A percentile compares a stretch with the other conserved stretches of the same genome.
Conservation (phyloP, 2,329 filamentous ascomycete species). For the Monosporascus sp. region DNA sequence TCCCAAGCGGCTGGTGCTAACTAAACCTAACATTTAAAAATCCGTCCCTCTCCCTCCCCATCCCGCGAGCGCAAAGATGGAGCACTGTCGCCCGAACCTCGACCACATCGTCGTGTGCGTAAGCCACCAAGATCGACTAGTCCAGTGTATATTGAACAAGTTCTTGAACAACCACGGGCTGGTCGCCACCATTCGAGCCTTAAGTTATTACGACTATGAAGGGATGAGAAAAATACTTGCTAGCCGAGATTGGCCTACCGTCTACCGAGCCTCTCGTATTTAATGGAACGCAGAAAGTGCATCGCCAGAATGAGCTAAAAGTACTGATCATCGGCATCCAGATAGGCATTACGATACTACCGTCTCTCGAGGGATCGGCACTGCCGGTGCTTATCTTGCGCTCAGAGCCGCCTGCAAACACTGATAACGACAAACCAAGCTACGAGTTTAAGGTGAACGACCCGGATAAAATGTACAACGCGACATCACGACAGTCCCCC, state of each 20-base stretch:
- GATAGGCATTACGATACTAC: background rate
- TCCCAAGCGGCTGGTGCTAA: no score
- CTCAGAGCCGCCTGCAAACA: background rate
- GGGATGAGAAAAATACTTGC: background rate
- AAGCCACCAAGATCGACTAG: background rate
- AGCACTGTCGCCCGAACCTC: background rate
- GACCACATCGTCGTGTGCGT: background rate
- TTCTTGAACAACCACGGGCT: background rate
- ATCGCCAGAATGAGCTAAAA: background rate
- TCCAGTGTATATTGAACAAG: background rate
- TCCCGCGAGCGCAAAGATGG: background rate
- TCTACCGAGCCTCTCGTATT: constrained; percentile 1
- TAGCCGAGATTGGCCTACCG: background rate
- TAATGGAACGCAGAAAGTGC: background rate
- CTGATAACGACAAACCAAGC: background rate
- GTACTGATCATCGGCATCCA: background rate
- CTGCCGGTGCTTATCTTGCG: background rate
- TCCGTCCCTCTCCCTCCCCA: no score
- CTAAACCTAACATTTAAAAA: no score
- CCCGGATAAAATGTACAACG: background rate
- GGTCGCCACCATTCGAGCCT: background rate
- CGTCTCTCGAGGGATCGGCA: background rate
- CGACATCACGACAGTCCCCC: background rate
- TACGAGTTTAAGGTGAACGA: background rate
- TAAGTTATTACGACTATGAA: constrained; percentile 1